Evolutionary conservation across 2,329 filamentous ascomycete genomes (phyloP).

Genomic region (Calcarisporium arbuscula): DNA sequence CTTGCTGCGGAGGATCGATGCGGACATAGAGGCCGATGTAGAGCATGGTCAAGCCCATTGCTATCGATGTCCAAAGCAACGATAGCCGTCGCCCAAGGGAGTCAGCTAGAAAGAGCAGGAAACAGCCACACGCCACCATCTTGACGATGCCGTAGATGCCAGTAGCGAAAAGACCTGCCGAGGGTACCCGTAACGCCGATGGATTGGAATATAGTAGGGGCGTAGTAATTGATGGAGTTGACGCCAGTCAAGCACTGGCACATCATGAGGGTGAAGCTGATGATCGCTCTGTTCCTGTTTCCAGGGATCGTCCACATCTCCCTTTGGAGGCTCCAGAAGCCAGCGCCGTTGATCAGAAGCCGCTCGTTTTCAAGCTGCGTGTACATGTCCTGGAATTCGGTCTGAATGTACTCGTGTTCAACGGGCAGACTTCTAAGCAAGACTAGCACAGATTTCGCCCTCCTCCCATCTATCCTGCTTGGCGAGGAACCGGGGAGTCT

Average conservation of each 20-base stretch:
- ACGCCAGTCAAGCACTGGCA: too few species aligned
- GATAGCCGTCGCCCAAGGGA: slow-evolving; percentile 40
- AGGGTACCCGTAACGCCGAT: slow-evolving; percentile 40
- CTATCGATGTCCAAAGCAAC: slow-evolving; percentile 40
- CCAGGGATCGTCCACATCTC: slow-evolving; percentile 8
- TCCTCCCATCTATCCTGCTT: slow-evolving; percentile 38
- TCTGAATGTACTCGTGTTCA: slow-evolving; percentile 28
- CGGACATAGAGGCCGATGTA: slow-evolving; percentile 43
- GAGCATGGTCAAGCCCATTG: slow-evolving; percentile 47
- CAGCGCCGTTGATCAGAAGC: not conserved
- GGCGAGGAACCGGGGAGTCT: slow-evolving; percentile 41
- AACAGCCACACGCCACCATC: slow-evolving; percentile 38
- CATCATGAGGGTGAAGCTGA: slow-evolving; percentile 2
- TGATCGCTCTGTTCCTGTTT: not conserved
- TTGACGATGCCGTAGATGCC: slow-evolving; percentile 49
- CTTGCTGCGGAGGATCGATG: too few species aligned
- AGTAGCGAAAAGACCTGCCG: slow-evolving; percentile 42
- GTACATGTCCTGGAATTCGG: too few species aligned
- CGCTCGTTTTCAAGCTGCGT: slow-evolving; percentile 28
- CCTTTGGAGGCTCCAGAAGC: not conserved
- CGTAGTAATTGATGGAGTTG: too few species aligned
- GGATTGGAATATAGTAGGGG: slow-evolving; percentile 43
- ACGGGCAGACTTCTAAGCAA: slow-evolving; percentile 46
- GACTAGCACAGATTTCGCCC: slow-evolving; percentile 36
- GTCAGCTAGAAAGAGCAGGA: slow-evolving; percentile 43